Base-by-base conservation (phyloP, 2,329 filamentous ascomycete genomes). In the Sporothrix globosa region DNA sequence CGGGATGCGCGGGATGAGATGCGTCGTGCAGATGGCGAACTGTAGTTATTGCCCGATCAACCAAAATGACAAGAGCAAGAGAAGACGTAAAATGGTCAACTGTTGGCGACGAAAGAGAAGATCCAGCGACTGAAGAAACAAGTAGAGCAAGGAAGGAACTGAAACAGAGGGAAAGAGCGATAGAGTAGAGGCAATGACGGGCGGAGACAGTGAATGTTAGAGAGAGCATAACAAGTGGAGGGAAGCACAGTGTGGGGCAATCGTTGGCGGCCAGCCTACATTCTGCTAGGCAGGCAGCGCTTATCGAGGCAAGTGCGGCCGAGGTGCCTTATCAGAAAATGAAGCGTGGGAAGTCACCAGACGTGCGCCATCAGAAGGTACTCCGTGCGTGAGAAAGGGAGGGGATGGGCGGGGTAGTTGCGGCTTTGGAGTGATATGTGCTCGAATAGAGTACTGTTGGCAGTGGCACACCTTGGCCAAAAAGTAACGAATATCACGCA, bases 131-230 rank as follows among this genome's bases (percentile, higher is more conserved):
- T 44, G 48, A 46, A 14, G 27, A 48, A 30, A 7, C 17, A 41
- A 46, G 27, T 44, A 48, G 11, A 63, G 67, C 11, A 34, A 66
- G 39, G 48, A 66, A 56, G n/a, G 68, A 48, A 30, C 46, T 34
- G 39, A 14, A 46, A 52, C 24, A 66, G 63, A 52, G 46, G 58
- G 58, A 52, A 66, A 52, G 63, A 66, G 63, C 63, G 63, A 66
- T 50, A 34, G 61, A 48, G 52, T 30, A 50, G n/a, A 24, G 3
- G 50, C 13, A 52, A 44, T 24, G 27, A 30, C 14, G 34, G 44
- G 46, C 41, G 63, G 63, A 30, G 58, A 69, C 53, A 68, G 60
- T 69, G 58, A 69, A 56, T 69, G 61, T 21, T n/a, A 14, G 68
- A 34, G 58, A 27, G 24, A 19, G 39, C 30, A 39, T 13, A 24